Evolutionary conservation across 176 grass and related monocot species (phyloP), one percentile per base, ranked within the genome.

Genomic region (Dendrocalamus sinicus): DNA sequence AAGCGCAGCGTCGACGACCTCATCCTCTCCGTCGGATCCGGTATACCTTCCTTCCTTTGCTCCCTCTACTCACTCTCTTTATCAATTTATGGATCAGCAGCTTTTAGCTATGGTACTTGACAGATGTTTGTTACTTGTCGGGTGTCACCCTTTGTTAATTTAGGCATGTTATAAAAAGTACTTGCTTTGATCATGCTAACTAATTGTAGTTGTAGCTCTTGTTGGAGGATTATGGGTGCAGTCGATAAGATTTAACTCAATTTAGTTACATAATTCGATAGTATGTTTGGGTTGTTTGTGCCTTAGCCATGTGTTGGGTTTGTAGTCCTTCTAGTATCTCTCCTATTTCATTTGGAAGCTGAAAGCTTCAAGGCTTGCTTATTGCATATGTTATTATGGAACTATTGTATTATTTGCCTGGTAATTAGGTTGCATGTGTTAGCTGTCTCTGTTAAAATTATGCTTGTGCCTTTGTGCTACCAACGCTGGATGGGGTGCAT

Each of bases 1-100:
- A 92, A 67, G 73, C 77, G 95, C 40, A 95, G 67, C 87, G 93
- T 93, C 1, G 93, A 88, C 3, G 95, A 98, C 51, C 91, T 98
- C 61, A 93, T 95, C 69, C 80, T 88, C 62, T 92, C 89, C 54
- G 87, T 93, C 4, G 93, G 95, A 90, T 93, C 91, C 58, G 95
- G 95, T 98, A 93, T 72, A 12, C 3, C 2, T 9, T 15, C 20
- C 9, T 3, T 5, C 0, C 12, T 63, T 3, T 5, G 0, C 12
- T 63, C 35, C 0, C 3, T 19, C 16, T 40, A 3, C 46, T n/a
- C 57, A 9, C 16, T 50, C 26, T 11, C 58, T 48, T 48, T 0
- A 16, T 77, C 22, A 7, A 20, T 43, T 5, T 3, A 2, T 76
- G 11, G 5, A 23, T 11, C 17, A 9, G 44, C 9, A 45, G 40